These are phyloP conservation scores for Microthyrium microscopicum DNA, from an alignment of 2,329 filamentous ascomycete genomes.

Conservation along the genomic window DNA sequence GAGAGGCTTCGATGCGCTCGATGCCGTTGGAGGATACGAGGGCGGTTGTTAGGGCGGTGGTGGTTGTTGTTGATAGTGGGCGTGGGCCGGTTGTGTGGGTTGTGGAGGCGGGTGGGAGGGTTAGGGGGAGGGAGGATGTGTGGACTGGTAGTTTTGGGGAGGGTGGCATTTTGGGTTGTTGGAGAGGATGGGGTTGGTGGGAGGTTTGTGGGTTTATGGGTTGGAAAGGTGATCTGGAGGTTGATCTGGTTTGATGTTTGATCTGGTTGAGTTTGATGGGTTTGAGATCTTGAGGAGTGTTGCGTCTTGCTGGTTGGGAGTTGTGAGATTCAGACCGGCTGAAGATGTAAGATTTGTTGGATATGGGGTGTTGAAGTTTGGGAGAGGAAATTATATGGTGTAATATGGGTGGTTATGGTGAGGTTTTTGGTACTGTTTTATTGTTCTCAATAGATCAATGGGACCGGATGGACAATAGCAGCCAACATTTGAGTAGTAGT, in stretches of 20 bases:
- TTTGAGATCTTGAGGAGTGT: neutral
- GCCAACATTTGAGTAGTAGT: no score
- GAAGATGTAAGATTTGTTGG: neutral
- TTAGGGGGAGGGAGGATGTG: conserved; percentile 8
- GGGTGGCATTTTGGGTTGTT: conserved; percentile 4
- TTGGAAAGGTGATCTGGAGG: neutral
- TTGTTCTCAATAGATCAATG: no score
- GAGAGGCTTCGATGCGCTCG: conserved; percentile 38
- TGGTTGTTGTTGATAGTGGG: conserved; percentile 14
- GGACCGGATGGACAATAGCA: no score
- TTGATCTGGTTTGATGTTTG: neutral
- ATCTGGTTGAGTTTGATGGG: neutral
- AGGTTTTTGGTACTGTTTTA: no score
- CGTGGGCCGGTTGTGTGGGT: conserved; percentile 25
- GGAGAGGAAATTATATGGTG: no score
- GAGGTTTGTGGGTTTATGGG: neutral
- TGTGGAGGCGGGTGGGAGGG: conserved; percentile 15
- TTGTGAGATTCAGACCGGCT: neutral
- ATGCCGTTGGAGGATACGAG: conserved; percentile 31
- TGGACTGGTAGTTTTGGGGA: conserved; percentile 9
- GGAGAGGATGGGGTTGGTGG: neutral
- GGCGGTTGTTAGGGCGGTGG: conserved; percentile 13
- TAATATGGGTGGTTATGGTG: no score
- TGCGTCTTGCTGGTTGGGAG: neutral
- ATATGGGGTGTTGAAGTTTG: no score